Percentiles rank a stretch among this genome's conserved stretches.
phyloP scores from a whole-genome alignment of 148 eudicot genomes.

The Euryodendron excelsum region DNA sequence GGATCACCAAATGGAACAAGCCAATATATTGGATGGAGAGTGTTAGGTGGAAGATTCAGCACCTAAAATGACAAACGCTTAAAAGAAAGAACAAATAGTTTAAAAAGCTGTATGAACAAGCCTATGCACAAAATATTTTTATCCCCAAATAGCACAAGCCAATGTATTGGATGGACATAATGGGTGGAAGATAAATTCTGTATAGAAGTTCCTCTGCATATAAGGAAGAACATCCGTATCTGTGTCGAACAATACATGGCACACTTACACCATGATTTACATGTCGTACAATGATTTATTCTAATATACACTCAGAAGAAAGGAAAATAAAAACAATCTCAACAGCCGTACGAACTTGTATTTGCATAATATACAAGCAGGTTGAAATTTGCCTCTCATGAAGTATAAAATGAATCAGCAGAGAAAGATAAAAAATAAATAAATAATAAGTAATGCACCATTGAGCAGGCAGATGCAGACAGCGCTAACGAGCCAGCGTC shows the following conservation, averaged over 20 bases:
- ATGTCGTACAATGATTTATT: neutral
- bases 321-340: neutral
- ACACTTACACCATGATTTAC: neutral
- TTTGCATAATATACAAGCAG: neutral
- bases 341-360: neutral
- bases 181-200: neutral
- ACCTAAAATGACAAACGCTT: neutral
- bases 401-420: neutral
- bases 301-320: neutral
- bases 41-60: neutral
- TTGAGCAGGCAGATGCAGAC: slow-evolving; percentile 10
- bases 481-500: neutral
- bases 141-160: neutral
- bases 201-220: neutral
- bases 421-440: neutral
- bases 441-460: neutral
- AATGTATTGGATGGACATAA: neutral
- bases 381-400: neutral
- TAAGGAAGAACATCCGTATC: neutral
- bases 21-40: neutral
- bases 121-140: neutral
- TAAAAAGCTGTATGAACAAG: neutral
- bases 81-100: neutral
- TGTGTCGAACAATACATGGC: neutral
- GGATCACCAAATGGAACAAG: neutral